A percentile compares a stretch with the other conserved stretches of the same genome.
Conservation (phyloP, 176 grass and related monocot genomes). For the Bromus sterilis region DNA sequence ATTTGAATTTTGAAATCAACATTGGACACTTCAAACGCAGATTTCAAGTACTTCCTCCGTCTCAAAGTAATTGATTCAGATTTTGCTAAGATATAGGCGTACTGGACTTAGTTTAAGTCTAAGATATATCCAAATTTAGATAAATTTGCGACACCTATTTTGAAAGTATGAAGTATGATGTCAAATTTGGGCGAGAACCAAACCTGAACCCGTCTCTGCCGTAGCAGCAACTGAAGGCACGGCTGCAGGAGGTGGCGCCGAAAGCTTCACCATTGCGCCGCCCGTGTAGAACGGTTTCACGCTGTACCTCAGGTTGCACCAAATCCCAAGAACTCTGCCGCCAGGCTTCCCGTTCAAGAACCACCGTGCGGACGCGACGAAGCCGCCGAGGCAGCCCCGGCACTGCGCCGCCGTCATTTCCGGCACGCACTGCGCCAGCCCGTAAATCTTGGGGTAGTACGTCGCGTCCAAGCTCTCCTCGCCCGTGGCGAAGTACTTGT, state of each 20-base stretch:
- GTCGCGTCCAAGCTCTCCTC: background rate
- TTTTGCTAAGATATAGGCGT: no score
- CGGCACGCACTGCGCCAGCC: slow-evolving; percentile 33
- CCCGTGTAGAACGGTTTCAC: slow-evolving; percentile 18
- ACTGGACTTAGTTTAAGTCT: no score
- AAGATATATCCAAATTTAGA: no score
- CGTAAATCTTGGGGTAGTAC: slow-evolving; percentile 25
- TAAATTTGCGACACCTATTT: no score
- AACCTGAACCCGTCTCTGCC: background rate
- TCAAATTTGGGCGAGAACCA: background rate
- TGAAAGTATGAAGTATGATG: background rate
- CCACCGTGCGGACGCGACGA: background rate
- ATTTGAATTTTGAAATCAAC: background rate
- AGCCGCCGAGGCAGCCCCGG: background rate
- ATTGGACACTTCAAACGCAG: background rate
- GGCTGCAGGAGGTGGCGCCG: background rate
- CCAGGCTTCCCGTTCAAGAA: background rate
- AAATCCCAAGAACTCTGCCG: slow-evolving; percentile 14
- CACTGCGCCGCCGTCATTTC: slow-evolving; percentile 12
- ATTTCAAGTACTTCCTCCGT: background rate
- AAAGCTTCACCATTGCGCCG: slow-evolving; percentile 22
- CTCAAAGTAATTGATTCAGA: no score
- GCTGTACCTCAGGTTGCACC: slow-evolving; percentile 17
- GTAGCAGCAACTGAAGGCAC: background rate
- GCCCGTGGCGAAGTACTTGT: slow-evolving; percentile 20